These are phyloP conservation scores for Penicillium hordei DNA, from an alignment of 2,329 filamentous ascomycete genomes.

Conservation along the genomic window DNA sequence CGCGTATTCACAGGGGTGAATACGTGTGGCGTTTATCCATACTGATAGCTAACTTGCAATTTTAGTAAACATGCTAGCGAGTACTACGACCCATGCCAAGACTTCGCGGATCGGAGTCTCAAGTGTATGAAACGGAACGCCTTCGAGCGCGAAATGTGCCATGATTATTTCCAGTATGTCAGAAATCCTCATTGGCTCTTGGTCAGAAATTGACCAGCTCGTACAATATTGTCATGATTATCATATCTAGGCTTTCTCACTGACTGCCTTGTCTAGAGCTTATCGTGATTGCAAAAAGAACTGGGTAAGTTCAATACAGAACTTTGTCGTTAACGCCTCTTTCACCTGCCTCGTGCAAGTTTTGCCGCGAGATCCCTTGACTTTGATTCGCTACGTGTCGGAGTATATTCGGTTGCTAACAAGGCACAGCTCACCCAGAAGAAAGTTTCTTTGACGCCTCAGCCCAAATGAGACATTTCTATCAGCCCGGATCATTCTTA, in stretches of 20 bases:
- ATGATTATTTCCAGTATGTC: constrained; percentile 89
- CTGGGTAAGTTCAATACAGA: constrained; percentile 66
- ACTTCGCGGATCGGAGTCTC: constrained; percentile 80
- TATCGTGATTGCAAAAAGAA: constrained; percentile 93
- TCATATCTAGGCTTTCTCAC: background rate
- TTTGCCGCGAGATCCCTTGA: background rate
- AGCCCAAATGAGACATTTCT: background rate
- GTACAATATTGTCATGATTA: background rate
- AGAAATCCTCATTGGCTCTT: background rate
- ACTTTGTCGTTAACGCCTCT: background rate
- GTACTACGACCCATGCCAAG: constrained; percentile 93
- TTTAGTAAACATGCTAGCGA: constrained; percentile 81
- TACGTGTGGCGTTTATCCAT: background rate
- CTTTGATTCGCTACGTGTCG: background rate
- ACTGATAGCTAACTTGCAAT: background rate
- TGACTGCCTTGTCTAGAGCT: constrained; percentile 58
- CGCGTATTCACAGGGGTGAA: background rate
- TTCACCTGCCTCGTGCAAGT: background rate
- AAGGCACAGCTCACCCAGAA: constrained; percentile 9
- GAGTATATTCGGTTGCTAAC: background rate
- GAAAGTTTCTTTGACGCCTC: constrained; percentile 1
- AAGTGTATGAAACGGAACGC: constrained; percentile 85
- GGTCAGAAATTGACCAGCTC: too few relatives aligned
- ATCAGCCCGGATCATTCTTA: background rate
- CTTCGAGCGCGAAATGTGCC: constrained; percentile 84